phyloP scores from a whole-genome alignment of 352 stramenopile species.

The Phytophthora idaei region DNA sequence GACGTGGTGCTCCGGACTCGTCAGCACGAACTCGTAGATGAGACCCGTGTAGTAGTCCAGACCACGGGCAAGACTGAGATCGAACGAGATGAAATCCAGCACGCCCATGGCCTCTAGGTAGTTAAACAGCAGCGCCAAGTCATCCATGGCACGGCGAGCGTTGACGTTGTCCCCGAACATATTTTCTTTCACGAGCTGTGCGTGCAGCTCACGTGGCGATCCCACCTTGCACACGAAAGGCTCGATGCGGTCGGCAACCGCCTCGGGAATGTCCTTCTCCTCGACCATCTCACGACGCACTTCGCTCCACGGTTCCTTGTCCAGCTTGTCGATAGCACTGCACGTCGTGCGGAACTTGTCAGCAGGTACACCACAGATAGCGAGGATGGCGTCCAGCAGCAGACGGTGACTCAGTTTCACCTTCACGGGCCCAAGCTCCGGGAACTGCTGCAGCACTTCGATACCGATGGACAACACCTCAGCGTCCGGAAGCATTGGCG shows the following conservation, averaged over 20 bases:
- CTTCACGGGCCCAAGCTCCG: slow-evolving; percentile 90
- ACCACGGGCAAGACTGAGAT: slow-evolving; percentile 96
- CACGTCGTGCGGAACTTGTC: slow-evolving; percentile 98
- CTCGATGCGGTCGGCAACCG: slow-evolving; percentile 95
- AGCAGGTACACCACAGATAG: slow-evolving; percentile 96
- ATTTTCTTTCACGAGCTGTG: slow-evolving; percentile 68
- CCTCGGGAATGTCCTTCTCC: slow-evolving; percentile 94
- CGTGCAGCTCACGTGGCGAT: slow-evolving; percentile 86
- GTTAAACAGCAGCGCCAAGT: slow-evolving; percentile 95
- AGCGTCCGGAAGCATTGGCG: slow-evolving; percentile 96
- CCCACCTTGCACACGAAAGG: slow-evolving; percentile 93
- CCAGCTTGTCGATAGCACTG: slow-evolving; percentile 98
- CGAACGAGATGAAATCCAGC: slow-evolving; percentile 95
- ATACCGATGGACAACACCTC: slow-evolving; percentile 96
- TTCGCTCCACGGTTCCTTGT: slow-evolving; percentile 96
- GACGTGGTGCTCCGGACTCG: slow-evolving; percentile 89
- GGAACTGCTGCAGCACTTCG: slow-evolving; percentile 90
- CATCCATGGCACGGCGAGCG: slow-evolving; percentile 86
- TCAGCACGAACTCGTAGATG: slow-evolving; percentile 99
- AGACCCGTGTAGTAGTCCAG: slow-evolving; percentile 99
- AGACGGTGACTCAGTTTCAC: slow-evolving; percentile 98
- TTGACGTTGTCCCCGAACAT: slow-evolving; percentile 93
- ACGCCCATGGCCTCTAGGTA: slow-evolving; percentile 98
- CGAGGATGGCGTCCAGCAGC: slow-evolving; percentile 97
- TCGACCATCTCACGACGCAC: slow-evolving; percentile 95